A percentile compares a stretch with the other conserved stretches of the same genome.
phyloP scores from a whole-genome alignment of 2,329 filamentous ascomycete genomes.

The Pyrenochaeta sp. region DNA sequence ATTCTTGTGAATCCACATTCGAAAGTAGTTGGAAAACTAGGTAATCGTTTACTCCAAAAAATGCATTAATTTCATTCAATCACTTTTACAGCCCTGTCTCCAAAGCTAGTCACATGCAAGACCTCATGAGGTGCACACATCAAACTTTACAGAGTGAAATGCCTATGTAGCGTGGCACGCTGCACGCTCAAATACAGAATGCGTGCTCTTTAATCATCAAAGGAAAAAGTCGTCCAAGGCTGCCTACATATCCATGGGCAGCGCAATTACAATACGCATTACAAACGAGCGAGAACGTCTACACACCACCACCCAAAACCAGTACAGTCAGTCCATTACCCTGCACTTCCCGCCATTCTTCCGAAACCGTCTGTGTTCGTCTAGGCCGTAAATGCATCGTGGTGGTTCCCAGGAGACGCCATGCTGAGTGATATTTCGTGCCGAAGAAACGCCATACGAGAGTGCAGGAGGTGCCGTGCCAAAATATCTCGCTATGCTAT shows the following conservation, averaged over 20 bases:
- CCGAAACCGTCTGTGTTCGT: slow-evolving; percentile 23
- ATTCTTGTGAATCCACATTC: neutral
- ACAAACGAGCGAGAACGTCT: slow-evolving; percentile 31
- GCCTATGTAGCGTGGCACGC: slow-evolving; percentile 22
- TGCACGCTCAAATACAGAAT: slow-evolving; percentile 32
- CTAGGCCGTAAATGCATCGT: slow-evolving; percentile 33
- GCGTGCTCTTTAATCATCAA: slow-evolving; percentile 34
- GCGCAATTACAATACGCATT: slow-evolving; percentile 25
- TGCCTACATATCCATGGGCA: slow-evolving; percentile 21
- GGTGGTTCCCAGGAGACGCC: slow-evolving; percentile 29
- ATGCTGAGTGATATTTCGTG: slow-evolving; percentile 12
- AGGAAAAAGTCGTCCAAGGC: slow-evolving; percentile 25
- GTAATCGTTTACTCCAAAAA: too few species aligned
- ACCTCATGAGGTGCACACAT: neutral
- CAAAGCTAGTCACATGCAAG: neutral
- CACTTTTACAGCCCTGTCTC: neutral
- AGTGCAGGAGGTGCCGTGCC: slow-evolving; percentile 32
- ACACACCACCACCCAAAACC: slow-evolving; percentile 28
- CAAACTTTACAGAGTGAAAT: slow-evolving; percentile 1
- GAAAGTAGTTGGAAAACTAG: too few species aligned
- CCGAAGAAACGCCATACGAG: slow-evolving; percentile 28
- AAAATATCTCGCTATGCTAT: slow-evolving; percentile 44
- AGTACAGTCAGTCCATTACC: slow-evolving; percentile 13
- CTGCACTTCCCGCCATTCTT: slow-evolving; percentile 11
- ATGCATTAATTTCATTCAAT: too few species aligned